Conservation (phyloP, 768 basidiomycete genomes). For the Tricholoma matsutake region DNA sequence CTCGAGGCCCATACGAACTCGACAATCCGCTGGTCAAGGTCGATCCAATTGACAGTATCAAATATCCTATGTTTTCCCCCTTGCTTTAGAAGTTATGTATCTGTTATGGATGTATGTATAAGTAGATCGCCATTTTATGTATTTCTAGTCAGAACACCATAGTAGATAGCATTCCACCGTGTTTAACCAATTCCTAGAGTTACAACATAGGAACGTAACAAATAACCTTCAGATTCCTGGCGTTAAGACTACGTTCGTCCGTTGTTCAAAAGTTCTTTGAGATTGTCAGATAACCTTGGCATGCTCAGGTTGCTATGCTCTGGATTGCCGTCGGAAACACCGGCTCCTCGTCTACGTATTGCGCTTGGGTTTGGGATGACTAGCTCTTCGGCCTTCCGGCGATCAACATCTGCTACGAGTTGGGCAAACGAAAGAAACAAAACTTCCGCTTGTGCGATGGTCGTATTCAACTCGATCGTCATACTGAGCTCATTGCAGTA, state of each 20-base stretch:
- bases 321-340: conserved; percentile 2
- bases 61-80: background rate
- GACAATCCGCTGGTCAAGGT: conserved; percentile 2
- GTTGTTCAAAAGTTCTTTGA: conserved; percentile 56
- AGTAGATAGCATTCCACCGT: background rate
- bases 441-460: conserved; percentile 95
- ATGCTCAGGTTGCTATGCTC: conserved; percentile 30
- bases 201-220: background rate
- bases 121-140: background rate
- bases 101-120: background rate
- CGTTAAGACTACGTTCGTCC: conserved; percentile 26
- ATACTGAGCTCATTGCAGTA: conserved; percentile 95
- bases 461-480: conserved; percentile 96
- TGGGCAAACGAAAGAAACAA: conserved; percentile 90
- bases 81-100: background rate
- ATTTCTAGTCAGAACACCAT: background rate
- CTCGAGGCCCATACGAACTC: conserved; percentile 15
- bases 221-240: background rate
- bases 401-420: conserved; percentile 86
- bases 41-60: conserved; percentile 7
- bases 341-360: conserved; percentile 19
- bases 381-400: conserved; percentile 62
- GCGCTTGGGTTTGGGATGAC: conserved; percentile 33
- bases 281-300: conserved; percentile 56
- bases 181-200: background rate